Evolutionary conservation across 176 grass and related monocot genomes (phyloP).

Genomic region (Cenchrus americanus): DNA sequence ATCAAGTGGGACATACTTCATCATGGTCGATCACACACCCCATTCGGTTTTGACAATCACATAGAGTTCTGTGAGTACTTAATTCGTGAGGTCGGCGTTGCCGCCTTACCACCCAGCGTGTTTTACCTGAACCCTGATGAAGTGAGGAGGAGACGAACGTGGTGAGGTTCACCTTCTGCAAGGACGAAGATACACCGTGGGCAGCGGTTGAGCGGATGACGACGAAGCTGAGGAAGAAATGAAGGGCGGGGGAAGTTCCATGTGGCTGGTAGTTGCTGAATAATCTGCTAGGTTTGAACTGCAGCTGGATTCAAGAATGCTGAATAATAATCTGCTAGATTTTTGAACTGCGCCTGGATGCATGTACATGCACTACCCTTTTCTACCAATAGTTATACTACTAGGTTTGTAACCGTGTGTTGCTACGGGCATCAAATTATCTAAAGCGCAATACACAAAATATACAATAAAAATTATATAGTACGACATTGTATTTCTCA

Average conservation of each 20-base stretch:
- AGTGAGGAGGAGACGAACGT: constrained; percentile 91
- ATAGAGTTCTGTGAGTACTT: constrained; percentile 92
- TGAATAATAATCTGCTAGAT: no score
- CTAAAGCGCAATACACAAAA: no score
- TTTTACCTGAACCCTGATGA: constrained; percentile 97
- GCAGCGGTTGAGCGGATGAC: constrained; percentile 90
- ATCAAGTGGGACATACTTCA: constrained; percentile 91
- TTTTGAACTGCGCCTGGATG: no score
- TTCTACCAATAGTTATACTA: constrained; percentile 32
- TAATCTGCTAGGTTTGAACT: constrained; percentile 43
- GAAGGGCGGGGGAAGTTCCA: background rate
- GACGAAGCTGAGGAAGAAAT: constrained; percentile 70
- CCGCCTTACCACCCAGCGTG: constrained; percentile 84
- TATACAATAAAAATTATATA: no score
- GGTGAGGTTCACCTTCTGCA: constrained; percentile 97
- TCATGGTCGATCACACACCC: constrained; percentile 91
- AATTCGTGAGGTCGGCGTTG: constrained; percentile 82
- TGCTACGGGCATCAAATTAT: no score
- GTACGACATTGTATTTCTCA: no score
- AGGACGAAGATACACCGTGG: constrained; percentile 79
- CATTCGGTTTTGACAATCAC: constrained; percentile 81
- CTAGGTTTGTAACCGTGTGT: no score
- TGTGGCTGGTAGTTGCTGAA: constrained; percentile 41
- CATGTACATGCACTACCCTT: constrained; percentile 30
- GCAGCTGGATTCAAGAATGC: no score